Conservation (phyloP, 768 basidiomycete species). For the Mycena olivaceomarginata region DNA sequence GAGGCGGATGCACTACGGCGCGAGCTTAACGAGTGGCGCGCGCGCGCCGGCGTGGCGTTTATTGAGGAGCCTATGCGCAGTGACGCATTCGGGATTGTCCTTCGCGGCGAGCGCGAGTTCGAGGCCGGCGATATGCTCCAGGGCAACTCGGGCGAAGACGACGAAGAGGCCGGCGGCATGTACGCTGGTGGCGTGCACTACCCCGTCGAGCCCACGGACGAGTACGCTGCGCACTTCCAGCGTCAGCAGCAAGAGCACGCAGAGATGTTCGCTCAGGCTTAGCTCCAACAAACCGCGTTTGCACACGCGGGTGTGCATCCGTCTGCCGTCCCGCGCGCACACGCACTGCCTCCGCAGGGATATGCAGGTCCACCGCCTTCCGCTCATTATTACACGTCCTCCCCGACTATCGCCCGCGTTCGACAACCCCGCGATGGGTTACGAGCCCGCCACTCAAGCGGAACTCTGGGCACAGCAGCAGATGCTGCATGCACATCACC, state of each 20-base stretch:
- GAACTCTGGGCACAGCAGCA: slow-evolving; percentile 3
- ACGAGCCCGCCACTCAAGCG: neutral
- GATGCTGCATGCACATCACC: neutral
- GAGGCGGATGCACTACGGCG: slow-evolving; percentile 92
- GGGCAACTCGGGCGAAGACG: slow-evolving; percentile 74
- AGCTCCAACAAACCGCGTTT: slow-evolving; percentile 5
- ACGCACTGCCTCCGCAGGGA: neutral
- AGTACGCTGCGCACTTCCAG: slow-evolving; percentile 37
- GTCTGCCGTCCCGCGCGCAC: neutral
- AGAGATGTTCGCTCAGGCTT: slow-evolving; percentile 15
- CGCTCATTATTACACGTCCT: neutral
- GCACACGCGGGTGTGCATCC: neutral
- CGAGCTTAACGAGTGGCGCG: slow-evolving; percentile 96
- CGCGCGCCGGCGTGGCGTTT: slow-evolving; percentile 81
- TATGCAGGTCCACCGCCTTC: neutral
- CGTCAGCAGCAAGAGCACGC: slow-evolving; percentile 32
- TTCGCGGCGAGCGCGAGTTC: slow-evolving; percentile 83
- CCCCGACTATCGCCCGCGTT: neutral
- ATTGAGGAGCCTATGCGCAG: slow-evolving; percentile 85
- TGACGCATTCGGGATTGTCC: slow-evolving; percentile 83
- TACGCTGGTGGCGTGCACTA: neutral
- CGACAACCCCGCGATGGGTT: neutral
- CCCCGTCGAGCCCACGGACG: slow-evolving; percentile 26
- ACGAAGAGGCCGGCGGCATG: slow-evolving; percentile 62
- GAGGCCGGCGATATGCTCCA: slow-evolving; percentile 60